These are phyloP conservation scores for Pythium periplocum DNA, from an alignment of 352 stramenopile genomes.

Conservation along the genomic window DNA sequence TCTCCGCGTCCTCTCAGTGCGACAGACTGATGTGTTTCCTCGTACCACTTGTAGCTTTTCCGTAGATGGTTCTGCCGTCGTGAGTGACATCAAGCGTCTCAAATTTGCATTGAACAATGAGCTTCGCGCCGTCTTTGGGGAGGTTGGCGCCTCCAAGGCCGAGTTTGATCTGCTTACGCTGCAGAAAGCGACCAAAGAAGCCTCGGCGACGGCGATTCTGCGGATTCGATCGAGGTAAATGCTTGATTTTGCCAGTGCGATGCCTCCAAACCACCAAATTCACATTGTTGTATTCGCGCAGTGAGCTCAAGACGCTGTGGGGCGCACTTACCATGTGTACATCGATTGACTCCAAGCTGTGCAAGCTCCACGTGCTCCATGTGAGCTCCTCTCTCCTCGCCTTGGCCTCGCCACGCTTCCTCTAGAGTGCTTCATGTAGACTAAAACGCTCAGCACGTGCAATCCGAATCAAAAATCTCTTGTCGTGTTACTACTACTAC, in stretches of 20 bases:
- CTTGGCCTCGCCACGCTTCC: constrained; percentile 56
- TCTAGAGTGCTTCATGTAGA: constrained; percentile 8
- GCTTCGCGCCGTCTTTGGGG: constrained; percentile 61
- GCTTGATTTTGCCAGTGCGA: no score
- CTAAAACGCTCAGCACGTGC: no score
- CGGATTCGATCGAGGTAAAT: constrained; percentile 47
- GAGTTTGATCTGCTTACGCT: constrained; percentile 67
- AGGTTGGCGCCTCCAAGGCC: constrained; percentile 46
- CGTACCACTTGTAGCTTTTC: constrained; percentile 30
- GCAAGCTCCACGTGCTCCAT: constrained; percentile 60
- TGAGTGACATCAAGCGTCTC: constrained; percentile 53
- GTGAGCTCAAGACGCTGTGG: constrained; percentile 52
- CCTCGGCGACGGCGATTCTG: constrained; percentile 51
- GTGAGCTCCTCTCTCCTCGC: constrained; percentile 58
- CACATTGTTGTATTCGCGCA: constrained; percentile 2
- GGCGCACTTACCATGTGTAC: constrained; percentile 75
- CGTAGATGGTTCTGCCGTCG: constrained; percentile 30
- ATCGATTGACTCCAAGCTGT: constrained; percentile 52
- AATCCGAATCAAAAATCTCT: no score
- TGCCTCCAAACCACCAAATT: no score
- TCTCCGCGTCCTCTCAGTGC: no score
- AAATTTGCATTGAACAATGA: constrained; percentile 74
- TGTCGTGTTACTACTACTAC: no score
- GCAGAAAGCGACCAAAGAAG: constrained; percentile 27
- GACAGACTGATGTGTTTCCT: background rate